phyloP scores from a whole-genome alignment of 768 basidiomycete genomes.

The Saitozyma podzolica region DNA sequence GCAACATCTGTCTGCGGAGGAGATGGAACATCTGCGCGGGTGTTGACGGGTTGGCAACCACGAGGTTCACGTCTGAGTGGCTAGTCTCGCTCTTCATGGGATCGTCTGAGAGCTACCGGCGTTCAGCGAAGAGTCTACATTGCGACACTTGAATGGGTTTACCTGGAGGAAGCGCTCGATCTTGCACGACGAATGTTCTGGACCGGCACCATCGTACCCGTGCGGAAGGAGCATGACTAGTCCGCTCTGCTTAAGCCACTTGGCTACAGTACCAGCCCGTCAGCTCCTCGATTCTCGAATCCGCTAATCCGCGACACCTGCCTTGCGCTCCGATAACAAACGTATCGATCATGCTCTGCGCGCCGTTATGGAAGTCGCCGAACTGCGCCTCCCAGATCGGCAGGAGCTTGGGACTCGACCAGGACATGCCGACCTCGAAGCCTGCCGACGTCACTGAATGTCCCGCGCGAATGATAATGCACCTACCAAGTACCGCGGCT shows the following conservation, averaged over 20 bases:
- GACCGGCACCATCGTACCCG: slow-evolving; percentile 85
- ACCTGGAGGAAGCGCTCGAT: slow-evolving; percentile 91
- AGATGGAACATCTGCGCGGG: slow-evolving; percentile 92
- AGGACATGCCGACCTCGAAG: slow-evolving; percentile 89
- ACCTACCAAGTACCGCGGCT: slow-evolving; percentile 79
- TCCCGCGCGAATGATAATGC: slow-evolving; percentile 10
- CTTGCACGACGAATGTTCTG: slow-evolving; percentile 86
- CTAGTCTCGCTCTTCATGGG: slow-evolving; percentile 52
- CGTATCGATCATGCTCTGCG: slow-evolving; percentile 84
- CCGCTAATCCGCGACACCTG: slow-evolving; percentile 51
- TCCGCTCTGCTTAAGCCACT: slow-evolving; percentile 90
- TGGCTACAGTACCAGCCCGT: slow-evolving; percentile 59
- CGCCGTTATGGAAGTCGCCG: slow-evolving; percentile 91
- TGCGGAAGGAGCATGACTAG: slow-evolving; percentile 83
- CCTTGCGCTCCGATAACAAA: slow-evolving; percentile 82
- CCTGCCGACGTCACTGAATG: slow-evolving; percentile 43
- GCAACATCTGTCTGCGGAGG: slow-evolving; percentile 76
- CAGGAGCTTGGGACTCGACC: slow-evolving; percentile 77
- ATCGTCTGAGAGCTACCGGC: slow-evolving; percentile 72
- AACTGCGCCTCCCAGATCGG: slow-evolving; percentile 96
- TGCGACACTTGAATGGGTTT: slow-evolving; percentile 6
- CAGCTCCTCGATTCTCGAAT: slow-evolving; percentile 1
- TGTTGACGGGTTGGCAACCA: slow-evolving; percentile 80
- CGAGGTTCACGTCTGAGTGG: slow-evolving; percentile 68
- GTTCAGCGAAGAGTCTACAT: not conserved